phyloP scores from a whole-genome alignment of 2,329 filamentous ascomycete genomes.

The Hymenoscyphus fraxineus region DNA sequence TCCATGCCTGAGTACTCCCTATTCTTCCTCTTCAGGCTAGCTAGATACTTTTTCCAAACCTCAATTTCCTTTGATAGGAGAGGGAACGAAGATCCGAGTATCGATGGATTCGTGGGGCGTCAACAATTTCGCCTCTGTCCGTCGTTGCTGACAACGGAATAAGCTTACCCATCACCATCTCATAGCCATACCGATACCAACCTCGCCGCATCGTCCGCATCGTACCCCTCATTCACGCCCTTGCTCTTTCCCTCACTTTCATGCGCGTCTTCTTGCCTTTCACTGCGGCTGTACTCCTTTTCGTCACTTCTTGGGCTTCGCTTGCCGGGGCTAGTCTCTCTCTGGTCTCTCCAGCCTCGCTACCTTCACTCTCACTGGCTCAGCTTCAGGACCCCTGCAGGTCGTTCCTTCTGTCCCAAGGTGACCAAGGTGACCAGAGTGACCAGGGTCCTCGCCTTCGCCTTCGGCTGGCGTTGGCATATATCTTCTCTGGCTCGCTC shows the following conservation, averaged over 20 bases:
- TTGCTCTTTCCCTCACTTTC: not conserved
- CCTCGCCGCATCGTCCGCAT: not conserved
- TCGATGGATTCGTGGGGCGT: not conserved
- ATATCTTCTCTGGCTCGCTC: constrained; percentile 3
- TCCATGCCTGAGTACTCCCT: not conserved
- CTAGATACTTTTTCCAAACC: not conserved
- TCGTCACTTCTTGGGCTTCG: not conserved
- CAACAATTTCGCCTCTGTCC: not conserved
- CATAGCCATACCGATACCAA: not conserved
- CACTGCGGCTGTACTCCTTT: not conserved
- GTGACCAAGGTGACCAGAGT: not conserved
- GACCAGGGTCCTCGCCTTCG: not conserved
- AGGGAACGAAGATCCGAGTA: not conserved
- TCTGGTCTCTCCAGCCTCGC: not conserved
- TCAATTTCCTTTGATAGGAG: not conserved
- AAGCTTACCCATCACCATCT: not conserved
- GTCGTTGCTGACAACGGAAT: not conserved
- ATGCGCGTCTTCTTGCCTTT: constrained; percentile 2
- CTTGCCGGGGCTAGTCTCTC: not conserved
- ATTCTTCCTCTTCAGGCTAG: not conserved
- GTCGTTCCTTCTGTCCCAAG: constrained; percentile 3
- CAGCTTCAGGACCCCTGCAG: not conserved
- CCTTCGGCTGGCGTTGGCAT: not conserved
- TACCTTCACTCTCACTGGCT: not conserved
- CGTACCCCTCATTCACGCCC: not conserved